Evolutionary conservation across 225 moss, liverwort and hornwort genomes (phyloP).

Genomic region (Pseudoscleropodium purum): DNA sequence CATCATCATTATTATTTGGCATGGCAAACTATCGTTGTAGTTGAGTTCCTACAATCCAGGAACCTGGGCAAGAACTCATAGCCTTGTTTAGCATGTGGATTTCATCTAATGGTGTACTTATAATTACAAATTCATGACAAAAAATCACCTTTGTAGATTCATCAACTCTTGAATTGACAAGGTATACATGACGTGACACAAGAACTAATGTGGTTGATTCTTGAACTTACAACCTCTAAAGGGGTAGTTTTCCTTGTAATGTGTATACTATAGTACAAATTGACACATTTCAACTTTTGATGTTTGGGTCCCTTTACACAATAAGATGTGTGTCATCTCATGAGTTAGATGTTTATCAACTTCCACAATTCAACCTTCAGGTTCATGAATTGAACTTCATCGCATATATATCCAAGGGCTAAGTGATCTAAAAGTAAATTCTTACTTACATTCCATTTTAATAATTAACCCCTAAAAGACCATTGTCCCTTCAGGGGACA

Average conservation of each 20-base stretch:
- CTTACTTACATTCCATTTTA: too few species aligned
- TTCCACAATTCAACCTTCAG: not conserved
- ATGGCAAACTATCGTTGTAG: too few species aligned
- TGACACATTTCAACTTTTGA: not conserved
- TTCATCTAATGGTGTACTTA: too few species aligned
- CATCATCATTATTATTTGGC: too few species aligned
- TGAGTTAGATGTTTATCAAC: not conserved
- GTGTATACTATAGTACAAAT: not conserved
- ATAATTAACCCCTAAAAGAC: too few species aligned
- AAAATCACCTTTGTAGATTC: not conserved
- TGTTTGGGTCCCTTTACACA: too few species aligned
- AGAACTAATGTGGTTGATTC: rapidly evolving
- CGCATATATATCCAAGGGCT: not conserved
- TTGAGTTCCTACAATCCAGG: too few species aligned
- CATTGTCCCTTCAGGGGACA: too few species aligned
- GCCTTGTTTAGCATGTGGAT: too few species aligned
- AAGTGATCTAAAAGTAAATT: not conserved
- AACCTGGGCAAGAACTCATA: too few species aligned
- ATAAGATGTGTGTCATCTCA: too few species aligned
- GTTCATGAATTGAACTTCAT: not conserved
- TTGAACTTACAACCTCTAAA: rapidly evolving
- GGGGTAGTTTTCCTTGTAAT: not conserved
- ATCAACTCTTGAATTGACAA: not conserved
- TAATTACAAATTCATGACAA: rapidly evolving
- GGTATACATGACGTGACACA: rapidly evolving